Percentiles rank a stretch among this genome's conserved stretches.
These are phyloP conservation scores for Phaseolus lunatus DNA, from an alignment of 306 rosid genomes.

Conservation along the genomic window DNA sequence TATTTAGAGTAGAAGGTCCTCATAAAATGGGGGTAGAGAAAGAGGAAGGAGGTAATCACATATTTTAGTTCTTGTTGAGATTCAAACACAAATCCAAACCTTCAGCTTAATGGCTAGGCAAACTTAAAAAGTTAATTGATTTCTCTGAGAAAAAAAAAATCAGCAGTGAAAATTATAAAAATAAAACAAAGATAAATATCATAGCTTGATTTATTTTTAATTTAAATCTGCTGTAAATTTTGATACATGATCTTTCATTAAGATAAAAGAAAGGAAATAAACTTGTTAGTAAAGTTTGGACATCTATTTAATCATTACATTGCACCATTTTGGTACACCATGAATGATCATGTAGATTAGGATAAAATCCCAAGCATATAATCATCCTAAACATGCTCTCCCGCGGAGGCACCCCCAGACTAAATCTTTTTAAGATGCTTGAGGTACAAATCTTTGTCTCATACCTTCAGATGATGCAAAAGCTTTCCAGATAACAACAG, in stretches of 20 bases:
- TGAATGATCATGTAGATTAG: constrained; percentile 8
- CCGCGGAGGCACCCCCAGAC: constrained; percentile 8
- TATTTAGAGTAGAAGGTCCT: constrained; percentile 1
- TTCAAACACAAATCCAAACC: neutral
- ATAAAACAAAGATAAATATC: neutral
- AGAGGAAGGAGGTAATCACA: neutral
- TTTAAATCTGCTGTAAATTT: constrained; percentile 2
- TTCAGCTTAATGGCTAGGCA: neutral
- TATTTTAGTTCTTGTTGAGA: neutral
- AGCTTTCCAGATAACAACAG: constrained; percentile 25
- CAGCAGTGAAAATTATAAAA: neutral
- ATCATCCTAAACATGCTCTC: constrained; percentile 15
- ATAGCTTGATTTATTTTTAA: neutral
- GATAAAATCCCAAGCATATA: constrained; percentile 21
- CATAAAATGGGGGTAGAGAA: neutral
- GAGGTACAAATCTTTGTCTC: neutral
- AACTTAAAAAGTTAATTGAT: neutral
- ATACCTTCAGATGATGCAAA: constrained; percentile 26
- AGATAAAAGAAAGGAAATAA: neutral
- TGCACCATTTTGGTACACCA: constrained; percentile 18
- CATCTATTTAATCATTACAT: constrained; percentile 4
- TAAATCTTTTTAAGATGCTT: neutral
- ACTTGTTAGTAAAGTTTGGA: neutral
- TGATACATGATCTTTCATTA: neutral
- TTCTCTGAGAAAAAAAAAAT: neutral